Base-by-base conservation (phyloP, 768 basidiomycete species). In the Lactifluus rugatus region DNA sequence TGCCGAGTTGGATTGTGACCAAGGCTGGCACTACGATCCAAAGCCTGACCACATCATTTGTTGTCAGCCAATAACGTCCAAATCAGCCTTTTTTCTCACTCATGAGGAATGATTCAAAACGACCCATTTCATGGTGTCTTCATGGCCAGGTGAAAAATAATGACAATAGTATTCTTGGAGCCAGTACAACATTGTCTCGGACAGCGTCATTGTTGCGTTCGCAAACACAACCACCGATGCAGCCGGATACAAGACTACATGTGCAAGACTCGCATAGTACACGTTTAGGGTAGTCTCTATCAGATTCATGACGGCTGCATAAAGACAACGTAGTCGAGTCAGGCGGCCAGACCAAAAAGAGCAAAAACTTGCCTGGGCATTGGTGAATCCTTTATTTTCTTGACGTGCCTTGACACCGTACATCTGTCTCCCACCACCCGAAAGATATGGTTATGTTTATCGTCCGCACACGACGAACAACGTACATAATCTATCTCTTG, bases 111-210 rank as follows among this genome's bases (percentile, higher is more conserved):
- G 55, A 90, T 74, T 81, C 83, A 94, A 52, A 19, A 81, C 48
- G 26, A 87, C 19, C 44, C 87, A 69, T 32, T 77, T 75, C 46
- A 66, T 61, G 23, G 72, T 55, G 11, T 74, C 65, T 66, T 93
- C 94, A 67, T 95, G 93, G 9, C 89, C 89, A 28, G 84, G 73
- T 10, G 80, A 74, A 65, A 89, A 92, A 50, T 75, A 82, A 2
- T 78, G 76, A 68, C 89, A 90, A 66, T 76, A 90, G 69, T 85
- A 86, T 70, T 93, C 92, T 68, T 91, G 84, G 14, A 75, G 68
- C 77, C 80, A 81, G 70, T 94, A 95, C n/a, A 95, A 76, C 7
- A 82, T 68, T 2, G 93, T 95, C 74, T 95, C 94, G 37, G 84
- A 80, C 42, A 93, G 71, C 0, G 93, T 94, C 85, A 92, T 84